phyloP scores from a whole-genome alignment of 352 stramenopile genomes.

The Phytophthora meadii region DNA sequence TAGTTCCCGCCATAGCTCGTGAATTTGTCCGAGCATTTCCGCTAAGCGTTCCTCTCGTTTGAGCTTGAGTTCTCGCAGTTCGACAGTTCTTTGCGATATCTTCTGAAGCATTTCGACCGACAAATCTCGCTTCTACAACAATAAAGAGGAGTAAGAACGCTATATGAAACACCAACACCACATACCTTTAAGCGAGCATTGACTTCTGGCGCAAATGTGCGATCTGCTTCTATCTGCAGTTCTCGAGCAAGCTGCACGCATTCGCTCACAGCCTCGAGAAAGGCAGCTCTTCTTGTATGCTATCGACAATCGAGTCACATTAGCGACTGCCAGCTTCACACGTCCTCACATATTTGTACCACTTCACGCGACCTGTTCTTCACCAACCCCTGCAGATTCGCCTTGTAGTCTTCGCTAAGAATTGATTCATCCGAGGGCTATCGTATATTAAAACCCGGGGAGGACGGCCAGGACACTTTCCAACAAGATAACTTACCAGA shows the following conservation, averaged over 20 bases:
- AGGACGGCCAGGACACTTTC: background rate
- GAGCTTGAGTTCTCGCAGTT: slow-evolving; percentile 43
- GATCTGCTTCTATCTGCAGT: slow-evolving; percentile 29
- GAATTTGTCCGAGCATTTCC: slow-evolving; percentile 43
- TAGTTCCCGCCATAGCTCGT: slow-evolving; percentile 41
- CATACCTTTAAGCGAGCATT: slow-evolving; percentile 36
- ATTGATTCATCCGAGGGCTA: slow-evolving; percentile 21
- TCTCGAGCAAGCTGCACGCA: slow-evolving; percentile 33
- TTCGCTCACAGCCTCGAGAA: slow-evolving; percentile 36
- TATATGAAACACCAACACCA: background rate
- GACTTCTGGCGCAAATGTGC: slow-evolving; percentile 27
- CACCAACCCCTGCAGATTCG: slow-evolving; percentile 24
- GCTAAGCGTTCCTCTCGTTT: slow-evolving; percentile 31
- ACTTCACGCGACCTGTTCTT: slow-evolving; percentile 34
- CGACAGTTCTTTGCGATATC: slow-evolving; percentile 40
- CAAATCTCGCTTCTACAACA: slow-evolving; percentile 29
- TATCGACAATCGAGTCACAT: slow-evolving; percentile 2
- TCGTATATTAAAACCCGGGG: background rate
- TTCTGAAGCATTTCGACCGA: slow-evolving; percentile 43
- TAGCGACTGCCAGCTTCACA: background rate
- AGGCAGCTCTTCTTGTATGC: slow-evolving; percentile 31
- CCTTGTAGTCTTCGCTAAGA: slow-evolving; percentile 37
- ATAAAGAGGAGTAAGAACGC: background rate
- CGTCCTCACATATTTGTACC: slow-evolving; percentile 6
- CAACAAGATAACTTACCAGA: slow-evolving; percentile 16